Conservation (phyloP, 306 rosid genomes). For the Leucaena leucocephala region DNA sequence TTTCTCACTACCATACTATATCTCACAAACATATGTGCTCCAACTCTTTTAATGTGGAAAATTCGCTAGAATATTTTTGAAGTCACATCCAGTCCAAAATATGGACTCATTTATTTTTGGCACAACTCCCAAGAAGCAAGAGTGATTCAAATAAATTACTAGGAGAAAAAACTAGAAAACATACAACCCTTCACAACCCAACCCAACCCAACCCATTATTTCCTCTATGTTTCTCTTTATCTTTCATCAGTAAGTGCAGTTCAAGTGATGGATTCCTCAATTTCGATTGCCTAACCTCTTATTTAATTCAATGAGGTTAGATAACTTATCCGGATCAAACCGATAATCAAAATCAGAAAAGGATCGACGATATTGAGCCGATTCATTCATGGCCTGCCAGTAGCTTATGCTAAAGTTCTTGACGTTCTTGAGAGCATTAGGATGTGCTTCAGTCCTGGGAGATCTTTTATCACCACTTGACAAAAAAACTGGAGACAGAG, state of each 20-base stretch:
- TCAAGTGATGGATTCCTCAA: neutral
- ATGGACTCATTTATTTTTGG: slow-evolving; percentile 33
- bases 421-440: slow-evolving; percentile 70
- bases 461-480: slow-evolving; percentile 42
- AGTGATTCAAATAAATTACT: slow-evolving; percentile 2
- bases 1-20: too few species aligned
- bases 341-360: slow-evolving; percentile 61
- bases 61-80: neutral
- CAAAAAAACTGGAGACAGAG: slow-evolving; percentile 58
- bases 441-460: slow-evolving; percentile 73
- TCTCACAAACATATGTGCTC: too few species aligned
- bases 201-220: too few species aligned
- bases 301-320: slow-evolving; percentile 37
- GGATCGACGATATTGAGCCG: slow-evolving; percentile 53
- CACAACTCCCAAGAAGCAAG: slow-evolving; percentile 19
- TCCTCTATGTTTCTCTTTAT: too few species aligned
- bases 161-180: neutral
- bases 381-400: slow-evolving; percentile 56
- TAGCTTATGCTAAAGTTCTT: slow-evolving; percentile 53
- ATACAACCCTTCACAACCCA: too few species aligned
- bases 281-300: slow-evolving; percentile 31
- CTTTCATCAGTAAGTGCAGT: neutral
- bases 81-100: slow-evolving; percentile 27
- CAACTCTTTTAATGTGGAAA: neutral
- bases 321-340: slow-evolving; percentile 42